Conservation (phyloP, 192 early-diverging fungal species). For the Gamsiella multidivaricata region DNA sequence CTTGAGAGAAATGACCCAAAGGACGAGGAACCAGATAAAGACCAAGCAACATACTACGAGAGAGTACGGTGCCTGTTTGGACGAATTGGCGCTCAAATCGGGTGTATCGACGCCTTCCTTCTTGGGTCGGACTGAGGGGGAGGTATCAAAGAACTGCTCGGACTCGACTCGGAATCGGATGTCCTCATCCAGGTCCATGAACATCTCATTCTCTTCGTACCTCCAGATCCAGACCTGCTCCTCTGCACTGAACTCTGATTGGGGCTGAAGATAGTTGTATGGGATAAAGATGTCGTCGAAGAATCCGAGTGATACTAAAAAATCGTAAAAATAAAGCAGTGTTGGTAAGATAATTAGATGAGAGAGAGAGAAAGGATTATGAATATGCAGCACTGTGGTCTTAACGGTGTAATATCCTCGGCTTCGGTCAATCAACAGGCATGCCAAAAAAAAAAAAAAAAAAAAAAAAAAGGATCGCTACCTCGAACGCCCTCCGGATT, state of each 20-base stretch:
- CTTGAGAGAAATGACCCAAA: neutral
- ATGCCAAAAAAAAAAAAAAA: too few species aligned
- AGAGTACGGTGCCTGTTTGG: slow-evolving; percentile 64
- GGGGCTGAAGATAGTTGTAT: slow-evolving; percentile 65
- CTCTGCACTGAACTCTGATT: slow-evolving; percentile 72
- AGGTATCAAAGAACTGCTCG: slow-evolving; percentile 81
- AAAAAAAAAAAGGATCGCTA: slow-evolving; percentile 43
- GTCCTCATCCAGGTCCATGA: slow-evolving; percentile 82
- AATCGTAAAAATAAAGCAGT: too few species aligned
- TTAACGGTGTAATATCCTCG: too few species aligned
- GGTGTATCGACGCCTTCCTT: slow-evolving; percentile 57
- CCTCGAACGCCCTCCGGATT: slow-evolving; percentile 78
- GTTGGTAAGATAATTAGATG: too few species aligned
- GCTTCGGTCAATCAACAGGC: neutral
- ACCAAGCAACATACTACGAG: slow-evolving; percentile 52
- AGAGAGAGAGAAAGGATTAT: too few species aligned
- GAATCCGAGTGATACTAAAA: slow-evolving; percentile 82
- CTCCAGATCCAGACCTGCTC: slow-evolving; percentile 91
- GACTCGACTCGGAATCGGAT: slow-evolving; percentile 83
- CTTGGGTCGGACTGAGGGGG: slow-evolving; percentile 64
- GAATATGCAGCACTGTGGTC: too few species aligned
- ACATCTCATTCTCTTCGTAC: slow-evolving; percentile 80
- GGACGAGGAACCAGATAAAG: neutral
- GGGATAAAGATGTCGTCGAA: slow-evolving; percentile 94
- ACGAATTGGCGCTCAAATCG: slow-evolving; percentile 60